Base-by-base conservation (phyloP, 78 protist genomes). In the Dictyostelium purpureum region DNA sequence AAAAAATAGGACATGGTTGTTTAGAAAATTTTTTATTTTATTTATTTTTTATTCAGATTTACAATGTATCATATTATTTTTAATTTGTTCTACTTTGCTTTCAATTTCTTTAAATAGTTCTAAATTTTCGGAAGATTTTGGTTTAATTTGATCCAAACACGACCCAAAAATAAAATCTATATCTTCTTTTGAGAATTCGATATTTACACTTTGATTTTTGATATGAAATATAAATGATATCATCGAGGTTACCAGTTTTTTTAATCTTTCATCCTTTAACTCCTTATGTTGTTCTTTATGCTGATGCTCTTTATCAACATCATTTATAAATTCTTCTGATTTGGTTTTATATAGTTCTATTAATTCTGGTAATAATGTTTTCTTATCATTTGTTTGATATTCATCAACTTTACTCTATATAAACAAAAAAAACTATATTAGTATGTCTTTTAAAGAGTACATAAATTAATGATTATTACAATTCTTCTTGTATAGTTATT, bases 71-170 rank as follows among this genome's bases (percentile, higher is more conserved):
- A 82, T 70, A 28, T 61, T 82, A 42, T 82, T 63, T 70, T 70
- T 82, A 28, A 82, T 74, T 11, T 9, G 6, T 7, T 70, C 38
- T 18, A 82, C 12, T 26, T 38, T 43, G 51, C 43, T 38, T 56
- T 82, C 71, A 70, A 82, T 82, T 70, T 82, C 79, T 56, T 82
- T 70, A 82, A 45, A 80, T 42, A 80, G 6, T 63, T 16, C 71
- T 11, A 63, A 33, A 73, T 85, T 85, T 42, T 85, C 92, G 0
- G 28, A 16, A 0, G 80, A 56, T 73, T 70, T 73, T 59, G 92
- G 92, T 56, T 35, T 85, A n/a, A 85, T 40, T 42, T 70, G 76
- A 35, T 26, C 4, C 5, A 85, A 2, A 73, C 77, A 85, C 21
- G 4, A 31, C 18, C 73, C 92, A 19, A 85, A 85, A 12, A 85